These are phyloP conservation scores for Coemansia sp. DNA, from an alignment of 192 early-diverging fungal species.

Conservation along the genomic window DNA sequence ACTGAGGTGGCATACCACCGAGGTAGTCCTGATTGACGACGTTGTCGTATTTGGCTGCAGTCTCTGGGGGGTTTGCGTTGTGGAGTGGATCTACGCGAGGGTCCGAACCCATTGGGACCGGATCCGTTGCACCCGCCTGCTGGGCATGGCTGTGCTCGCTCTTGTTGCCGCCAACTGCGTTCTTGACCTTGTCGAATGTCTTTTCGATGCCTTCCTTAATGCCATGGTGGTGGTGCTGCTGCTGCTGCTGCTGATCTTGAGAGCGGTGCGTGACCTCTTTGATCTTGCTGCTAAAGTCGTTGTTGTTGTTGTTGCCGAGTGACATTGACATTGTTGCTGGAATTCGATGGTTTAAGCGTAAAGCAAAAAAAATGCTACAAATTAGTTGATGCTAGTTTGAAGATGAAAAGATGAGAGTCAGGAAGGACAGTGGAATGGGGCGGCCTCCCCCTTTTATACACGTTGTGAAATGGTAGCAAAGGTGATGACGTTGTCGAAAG, in stretches of 20 bases:
- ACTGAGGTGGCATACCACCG: too few relatives aligned
- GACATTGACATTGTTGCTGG: neutral
- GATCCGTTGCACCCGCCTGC: neutral
- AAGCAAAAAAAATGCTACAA: too few relatives aligned
- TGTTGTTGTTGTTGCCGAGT: neutral
- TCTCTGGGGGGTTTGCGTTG: neutral
- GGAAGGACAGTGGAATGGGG: too few relatives aligned
- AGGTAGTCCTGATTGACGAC: neutral
- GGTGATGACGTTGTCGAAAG: neutral
- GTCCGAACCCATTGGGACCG: neutral
- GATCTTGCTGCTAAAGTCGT: neutral
- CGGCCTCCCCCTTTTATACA: neutral
- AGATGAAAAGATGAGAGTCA: too few relatives aligned
- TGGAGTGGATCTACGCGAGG: neutral
- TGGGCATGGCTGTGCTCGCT: slow-evolving; percentile 10
- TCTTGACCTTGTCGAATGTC: slow-evolving; percentile 18
- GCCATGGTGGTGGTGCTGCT: neutral
- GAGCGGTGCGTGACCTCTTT: neutral
- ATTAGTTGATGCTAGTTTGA: too few relatives aligned
- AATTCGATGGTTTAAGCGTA: neutral
- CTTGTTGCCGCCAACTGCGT: slow-evolving; percentile 9
- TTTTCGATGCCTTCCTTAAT: slow-evolving; percentile 15
- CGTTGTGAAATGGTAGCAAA: neutral
- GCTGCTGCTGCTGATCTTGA: neutral
- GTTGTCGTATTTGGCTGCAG: neutral